Evolutionary conservation across 2,329 filamentous ascomycete genomes (phyloP).

Genomic region (Cytospora chrysosperma): DNA sequence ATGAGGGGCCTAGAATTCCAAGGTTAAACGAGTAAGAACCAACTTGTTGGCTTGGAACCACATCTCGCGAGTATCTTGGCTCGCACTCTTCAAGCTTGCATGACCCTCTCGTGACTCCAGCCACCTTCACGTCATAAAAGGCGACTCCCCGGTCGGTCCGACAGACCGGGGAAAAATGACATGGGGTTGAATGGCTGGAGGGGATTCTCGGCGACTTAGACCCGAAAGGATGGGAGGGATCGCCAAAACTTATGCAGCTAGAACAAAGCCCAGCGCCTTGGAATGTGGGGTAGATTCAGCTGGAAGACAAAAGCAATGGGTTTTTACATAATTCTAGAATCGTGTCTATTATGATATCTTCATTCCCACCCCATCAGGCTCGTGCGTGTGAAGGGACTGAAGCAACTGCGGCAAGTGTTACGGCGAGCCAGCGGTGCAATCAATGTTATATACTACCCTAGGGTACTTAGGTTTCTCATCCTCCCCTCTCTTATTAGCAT

Average conservation of each 20-base stretch:
- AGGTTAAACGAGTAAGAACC: too few species aligned
- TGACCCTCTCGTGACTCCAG: not conserved
- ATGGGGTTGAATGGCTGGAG: not conserved
- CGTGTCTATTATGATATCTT: too few species aligned
- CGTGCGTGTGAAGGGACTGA: too few species aligned
- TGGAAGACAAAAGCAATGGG: not conserved
- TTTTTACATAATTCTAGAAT: too few species aligned
- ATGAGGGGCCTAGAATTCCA: constrained; percentile 3
- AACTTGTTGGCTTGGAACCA: not conserved
- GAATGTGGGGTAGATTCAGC: not conserved
- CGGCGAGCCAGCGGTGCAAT: too few species aligned
- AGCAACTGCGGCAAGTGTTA: too few species aligned
- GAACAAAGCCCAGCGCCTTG: not conserved
- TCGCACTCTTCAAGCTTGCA: not conserved
- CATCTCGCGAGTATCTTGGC: not conserved
- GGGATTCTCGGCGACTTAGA: not conserved
- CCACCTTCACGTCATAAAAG: not conserved
- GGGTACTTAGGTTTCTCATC: too few species aligned
- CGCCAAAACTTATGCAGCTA: not conserved
- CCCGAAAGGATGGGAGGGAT: not conserved
- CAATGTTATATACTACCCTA: too few species aligned
- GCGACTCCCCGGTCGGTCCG: not conserved
- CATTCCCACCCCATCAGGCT: too few species aligned
- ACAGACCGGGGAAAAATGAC: not conserved
- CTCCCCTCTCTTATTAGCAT: too few species aligned